Conservation (phyloP, 306 rosid genomes). For the Lotus japonicus region DNA sequence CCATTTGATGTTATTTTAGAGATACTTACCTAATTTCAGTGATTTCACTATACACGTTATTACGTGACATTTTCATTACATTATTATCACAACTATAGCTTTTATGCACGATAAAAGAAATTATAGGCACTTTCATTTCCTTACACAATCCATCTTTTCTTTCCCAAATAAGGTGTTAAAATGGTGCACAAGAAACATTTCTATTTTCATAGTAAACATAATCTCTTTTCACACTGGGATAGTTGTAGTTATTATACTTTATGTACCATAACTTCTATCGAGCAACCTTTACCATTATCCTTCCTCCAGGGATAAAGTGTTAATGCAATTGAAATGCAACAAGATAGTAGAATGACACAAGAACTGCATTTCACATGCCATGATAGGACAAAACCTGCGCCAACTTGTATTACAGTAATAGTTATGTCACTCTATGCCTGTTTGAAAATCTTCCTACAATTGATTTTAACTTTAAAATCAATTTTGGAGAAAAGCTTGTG, state of each 20-base stretch:
- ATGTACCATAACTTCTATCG: neutral
- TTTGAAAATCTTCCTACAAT: no score
- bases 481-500: no score
- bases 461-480: no score
- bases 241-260: neutral
- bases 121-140: neutral
- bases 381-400: constrained; percentile 5
- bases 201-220: neutral
- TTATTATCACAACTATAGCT: no score
- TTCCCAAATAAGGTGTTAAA: neutral
- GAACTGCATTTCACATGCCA: neutral
- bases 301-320: neutral
- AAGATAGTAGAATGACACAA: neutral
- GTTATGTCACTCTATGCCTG: neutral
- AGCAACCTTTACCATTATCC: neutral
- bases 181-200: constrained; percentile 6
- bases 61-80: no score
- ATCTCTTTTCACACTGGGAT: neutral
- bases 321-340: neutral
- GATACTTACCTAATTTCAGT: no score
- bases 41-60: no score
- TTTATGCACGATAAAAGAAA: no score
- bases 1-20: no score
- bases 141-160: neutral
- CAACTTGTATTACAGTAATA: neutral